Percentiles rank a stretch among this genome's conserved stretches.
Evolutionary conservation across 306 rosid species (phyloP).

Genomic region (Cucumis cinereus): DNA sequence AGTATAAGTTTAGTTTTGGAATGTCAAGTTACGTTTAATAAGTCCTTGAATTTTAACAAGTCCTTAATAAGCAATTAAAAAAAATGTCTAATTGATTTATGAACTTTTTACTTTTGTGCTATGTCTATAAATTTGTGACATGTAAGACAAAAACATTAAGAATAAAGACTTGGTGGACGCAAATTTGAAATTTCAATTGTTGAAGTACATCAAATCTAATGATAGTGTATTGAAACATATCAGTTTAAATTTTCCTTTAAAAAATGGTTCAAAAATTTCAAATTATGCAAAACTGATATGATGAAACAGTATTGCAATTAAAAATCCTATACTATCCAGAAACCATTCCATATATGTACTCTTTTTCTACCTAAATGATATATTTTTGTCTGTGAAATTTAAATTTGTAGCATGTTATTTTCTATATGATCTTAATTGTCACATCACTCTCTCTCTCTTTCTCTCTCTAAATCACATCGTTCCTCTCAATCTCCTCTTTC

Average conservation of each 20-base stretch:
- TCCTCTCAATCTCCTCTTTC: neutral
- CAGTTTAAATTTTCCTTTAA: neutral
- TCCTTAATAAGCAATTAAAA: too few relatives aligned
- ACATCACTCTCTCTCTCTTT: neutral
- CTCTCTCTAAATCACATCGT: neutral
- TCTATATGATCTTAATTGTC: neutral
- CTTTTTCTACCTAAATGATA: neutral
- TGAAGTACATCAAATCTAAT: neutral
- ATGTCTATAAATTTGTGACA: neutral
- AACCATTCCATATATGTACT: neutral
- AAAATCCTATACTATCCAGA: neutral
- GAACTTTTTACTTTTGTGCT: too few relatives aligned
- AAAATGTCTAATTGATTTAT: neutral
- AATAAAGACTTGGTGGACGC: too few relatives aligned
- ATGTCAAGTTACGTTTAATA: too few relatives aligned
- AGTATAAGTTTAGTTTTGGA: too few relatives aligned
- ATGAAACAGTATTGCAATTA: neutral
- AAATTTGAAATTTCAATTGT: too few relatives aligned
- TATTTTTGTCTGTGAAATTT: neutral
- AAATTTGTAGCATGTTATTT: neutral
- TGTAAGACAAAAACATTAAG: neutral
- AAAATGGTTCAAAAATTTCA: neutral
- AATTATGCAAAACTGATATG: neutral
- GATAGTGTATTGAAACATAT: neutral
- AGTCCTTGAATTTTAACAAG: too few relatives aligned